Evolutionary conservation across 106 monocot genomes (phyloP).

Genomic region (Allium cepa): DNA sequence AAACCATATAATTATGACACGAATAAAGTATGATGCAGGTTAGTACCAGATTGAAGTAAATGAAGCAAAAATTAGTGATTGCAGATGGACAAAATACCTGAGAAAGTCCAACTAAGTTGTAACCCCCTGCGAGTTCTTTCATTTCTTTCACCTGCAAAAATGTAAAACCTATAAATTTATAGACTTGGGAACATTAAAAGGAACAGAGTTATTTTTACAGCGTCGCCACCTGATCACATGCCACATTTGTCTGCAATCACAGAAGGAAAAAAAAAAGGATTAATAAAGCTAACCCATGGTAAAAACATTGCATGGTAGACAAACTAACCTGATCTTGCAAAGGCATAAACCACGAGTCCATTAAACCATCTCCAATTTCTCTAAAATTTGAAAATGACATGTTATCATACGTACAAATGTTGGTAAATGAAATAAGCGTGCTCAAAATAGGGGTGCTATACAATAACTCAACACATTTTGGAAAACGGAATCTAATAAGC

Average conservation of each 20-base stretch:
- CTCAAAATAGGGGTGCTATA: background rate
- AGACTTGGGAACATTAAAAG: background rate
- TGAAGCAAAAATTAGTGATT: background rate
- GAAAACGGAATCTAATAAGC: no score
- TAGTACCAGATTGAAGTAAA: no score
- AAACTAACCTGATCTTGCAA: conserved; percentile 65
- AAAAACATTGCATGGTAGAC: background rate
- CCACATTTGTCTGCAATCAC: conserved; percentile 36
- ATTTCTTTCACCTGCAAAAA: conserved; percentile 68
- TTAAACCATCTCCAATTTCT: conserved; percentile 75
- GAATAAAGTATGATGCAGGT: no score
- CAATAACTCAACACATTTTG: background rate
- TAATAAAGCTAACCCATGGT: background rate
- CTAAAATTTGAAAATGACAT: conserved; percentile 11
- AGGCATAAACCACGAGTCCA: conserved; percentile 85
- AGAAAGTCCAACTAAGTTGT: conserved; percentile 89
- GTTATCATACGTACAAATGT: no score
- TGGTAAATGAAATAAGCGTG: no score
- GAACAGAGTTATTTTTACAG: background rate
- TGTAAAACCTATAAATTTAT: background rate
- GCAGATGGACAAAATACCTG: conserved; percentile 37
- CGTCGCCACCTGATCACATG: conserved; percentile 61
- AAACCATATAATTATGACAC: no score
- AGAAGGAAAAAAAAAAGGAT: background rate
- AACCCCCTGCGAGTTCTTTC: conserved; percentile 60